A percentile compares a stretch with the other conserved stretches of the same genome.
Conservation (phyloP, 768 basidiomycete species). For the Russula foetens region DNA sequence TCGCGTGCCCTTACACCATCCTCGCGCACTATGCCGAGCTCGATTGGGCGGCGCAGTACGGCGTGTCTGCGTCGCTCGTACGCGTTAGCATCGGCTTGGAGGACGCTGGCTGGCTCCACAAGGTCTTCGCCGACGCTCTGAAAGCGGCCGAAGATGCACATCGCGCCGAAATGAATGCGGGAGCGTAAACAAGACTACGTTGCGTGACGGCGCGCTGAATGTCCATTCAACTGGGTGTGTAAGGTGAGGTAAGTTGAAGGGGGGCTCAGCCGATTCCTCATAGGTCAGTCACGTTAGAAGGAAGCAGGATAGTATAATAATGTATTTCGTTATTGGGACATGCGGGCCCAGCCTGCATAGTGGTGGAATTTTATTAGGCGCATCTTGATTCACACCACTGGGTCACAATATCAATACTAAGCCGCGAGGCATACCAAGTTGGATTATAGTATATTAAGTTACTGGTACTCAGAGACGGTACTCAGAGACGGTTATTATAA, state of each 20-base stretch:
- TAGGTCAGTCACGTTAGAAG: neutral
- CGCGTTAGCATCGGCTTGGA: slow-evolving; percentile 92
- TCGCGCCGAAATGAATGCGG: neutral
- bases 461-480: no score
- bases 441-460: no score
- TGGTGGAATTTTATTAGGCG: no score
- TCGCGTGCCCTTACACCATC: slow-evolving; percentile 90
- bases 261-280: neutral
- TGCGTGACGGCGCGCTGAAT: neutral
- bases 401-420: no score
- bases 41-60: slow-evolving; percentile 85
- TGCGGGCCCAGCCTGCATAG: no score
- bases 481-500: no score
- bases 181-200: neutral
- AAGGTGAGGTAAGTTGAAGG: neutral
- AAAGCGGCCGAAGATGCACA: slow-evolving; percentile 56
- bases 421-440: no score
- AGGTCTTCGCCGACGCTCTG: slow-evolving; percentile 56
- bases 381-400: no score
- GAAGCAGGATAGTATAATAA: neutral
- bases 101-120: slow-evolving; percentile 46
- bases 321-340: neutral
- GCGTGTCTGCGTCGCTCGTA: slow-evolving; percentile 78
- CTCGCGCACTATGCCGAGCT: slow-evolving; percentile 86
- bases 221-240: slow-evolving; percentile 20